A percentile compares a stretch with the other conserved stretches of the same genome.
phyloP scores from a whole-genome alignment of 1,284 basidiomycete genomes.

The Entoloma clypeatum region DNA sequence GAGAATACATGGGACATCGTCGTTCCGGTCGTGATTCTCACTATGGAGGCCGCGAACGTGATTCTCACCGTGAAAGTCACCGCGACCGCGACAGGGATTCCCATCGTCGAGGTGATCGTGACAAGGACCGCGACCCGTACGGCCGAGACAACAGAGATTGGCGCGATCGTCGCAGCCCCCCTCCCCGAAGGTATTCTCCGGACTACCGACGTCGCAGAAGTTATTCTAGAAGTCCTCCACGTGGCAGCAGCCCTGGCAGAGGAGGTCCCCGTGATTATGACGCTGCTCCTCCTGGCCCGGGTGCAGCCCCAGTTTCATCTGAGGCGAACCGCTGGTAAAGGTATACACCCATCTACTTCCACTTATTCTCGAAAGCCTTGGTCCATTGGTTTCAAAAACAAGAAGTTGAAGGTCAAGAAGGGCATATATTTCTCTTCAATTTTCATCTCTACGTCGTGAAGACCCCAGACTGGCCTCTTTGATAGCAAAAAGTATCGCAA shows the following conservation, averaged over 20 bases:
- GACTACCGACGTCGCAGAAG: slow-evolving; percentile 71
- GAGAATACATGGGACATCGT: slow-evolving; percentile 95
- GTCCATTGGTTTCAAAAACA: slow-evolving; percentile 19
- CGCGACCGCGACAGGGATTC: slow-evolving; percentile 45
- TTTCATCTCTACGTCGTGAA: slow-evolving; percentile 27
- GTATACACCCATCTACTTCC: slow-evolving; percentile 13
- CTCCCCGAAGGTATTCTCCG: slow-evolving; percentile 68
- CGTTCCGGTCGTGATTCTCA: slow-evolving; percentile 61
- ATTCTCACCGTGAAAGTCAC: slow-evolving; percentile 49
- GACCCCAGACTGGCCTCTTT: slow-evolving; percentile 29
- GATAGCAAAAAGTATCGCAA: slow-evolving; percentile 30
- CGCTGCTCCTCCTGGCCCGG: slow-evolving; percentile 26
- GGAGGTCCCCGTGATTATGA: slow-evolving; percentile 48
- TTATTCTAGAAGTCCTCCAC: slow-evolving; percentile 74
- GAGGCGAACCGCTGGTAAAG: slow-evolving; percentile 48
- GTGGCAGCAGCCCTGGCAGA: slow-evolving; percentile 65
- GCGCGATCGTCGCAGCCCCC: slow-evolving; percentile 62
- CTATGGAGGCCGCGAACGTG: slow-evolving; percentile 37
- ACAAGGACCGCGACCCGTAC: slow-evolving; percentile 55
- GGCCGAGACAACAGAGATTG: slow-evolving; percentile 55
- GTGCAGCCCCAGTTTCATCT: slow-evolving; percentile 25
- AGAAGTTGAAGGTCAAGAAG: slow-evolving; percentile 28
- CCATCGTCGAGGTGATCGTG: slow-evolving; percentile 21
- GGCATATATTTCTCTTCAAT: slow-evolving; percentile 28
- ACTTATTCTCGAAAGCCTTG: slow-evolving; percentile 10